phyloP scores from a whole-genome alignment of 805 yeast genomes.

The Candida sithepensis region DNA sequence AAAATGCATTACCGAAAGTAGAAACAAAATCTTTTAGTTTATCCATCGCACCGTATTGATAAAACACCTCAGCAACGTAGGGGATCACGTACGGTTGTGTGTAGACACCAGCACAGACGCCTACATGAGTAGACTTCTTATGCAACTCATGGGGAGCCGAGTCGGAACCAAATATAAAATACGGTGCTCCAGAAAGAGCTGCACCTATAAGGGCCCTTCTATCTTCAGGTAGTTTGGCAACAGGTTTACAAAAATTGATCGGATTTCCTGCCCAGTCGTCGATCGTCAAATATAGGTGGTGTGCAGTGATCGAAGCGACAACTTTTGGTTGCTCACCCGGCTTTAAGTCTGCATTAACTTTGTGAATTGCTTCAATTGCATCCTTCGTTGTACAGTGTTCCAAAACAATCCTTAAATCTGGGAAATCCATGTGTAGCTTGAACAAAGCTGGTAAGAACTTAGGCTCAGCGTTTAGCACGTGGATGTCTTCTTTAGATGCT shows the following conservation, averaged over 20 bases:
- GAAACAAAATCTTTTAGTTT: slow-evolving; percentile 72
- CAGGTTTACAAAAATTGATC: slow-evolving; percentile 94
- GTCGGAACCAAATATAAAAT: slow-evolving; percentile 95
- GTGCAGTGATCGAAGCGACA: slow-evolving; percentile 94
- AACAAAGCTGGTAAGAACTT: slow-evolving; percentile 83
- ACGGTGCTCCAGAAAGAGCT: slow-evolving; percentile 87
- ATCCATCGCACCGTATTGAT: slow-evolving; percentile 56
- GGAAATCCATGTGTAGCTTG: slow-evolving; percentile 78
- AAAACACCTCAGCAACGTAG: slow-evolving; percentile 86
- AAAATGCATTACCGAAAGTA: slow-evolving; percentile 69
- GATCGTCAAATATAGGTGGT: slow-evolving; percentile 82
- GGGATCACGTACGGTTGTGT: slow-evolving; percentile 81
- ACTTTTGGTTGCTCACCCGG: slow-evolving; percentile 47
- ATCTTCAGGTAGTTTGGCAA: slow-evolving; percentile 88
- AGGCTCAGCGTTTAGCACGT: slow-evolving; percentile 91
- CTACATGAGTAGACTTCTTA: slow-evolving; percentile 69
- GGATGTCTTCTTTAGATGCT: slow-evolving; percentile 61
- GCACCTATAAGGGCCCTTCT: slow-evolving; percentile 78
- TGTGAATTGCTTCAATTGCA: slow-evolving; percentile 74
- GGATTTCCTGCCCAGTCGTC: slow-evolving; percentile 98
- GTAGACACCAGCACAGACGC: slow-evolving; percentile 98
- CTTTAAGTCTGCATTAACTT: slow-evolving; percentile 49
- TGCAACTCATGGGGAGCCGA: slow-evolving; percentile 94
- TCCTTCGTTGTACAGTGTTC: slow-evolving; percentile 95
- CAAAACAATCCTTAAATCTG: slow-evolving; percentile 76